A percentile compares a stretch with the other conserved stretches of the same genome.
These are phyloP conservation scores for Cutaneotrichosporon sp. DNA, from an alignment of 1,284 basidiomycete species.

Conservation along the genomic window DNA sequence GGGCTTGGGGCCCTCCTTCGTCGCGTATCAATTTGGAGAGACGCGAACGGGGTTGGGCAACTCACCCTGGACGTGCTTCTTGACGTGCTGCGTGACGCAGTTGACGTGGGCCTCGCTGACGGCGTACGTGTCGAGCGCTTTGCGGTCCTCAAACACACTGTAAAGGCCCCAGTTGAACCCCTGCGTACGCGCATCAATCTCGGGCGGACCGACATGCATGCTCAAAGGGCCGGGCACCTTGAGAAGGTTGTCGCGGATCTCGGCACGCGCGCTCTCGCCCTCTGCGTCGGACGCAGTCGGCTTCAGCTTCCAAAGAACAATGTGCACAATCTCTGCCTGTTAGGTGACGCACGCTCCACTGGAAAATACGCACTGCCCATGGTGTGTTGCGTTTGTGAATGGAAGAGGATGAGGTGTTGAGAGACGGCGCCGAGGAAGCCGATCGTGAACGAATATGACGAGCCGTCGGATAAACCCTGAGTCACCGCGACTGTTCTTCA, in stretches of 20 bases:
- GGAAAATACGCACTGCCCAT: slow-evolving; percentile 17
- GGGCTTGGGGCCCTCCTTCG: too few species aligned
- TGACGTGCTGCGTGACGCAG: slow-evolving; percentile 38
- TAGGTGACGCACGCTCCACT: neutral
- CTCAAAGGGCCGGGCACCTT: slow-evolving; percentile 33
- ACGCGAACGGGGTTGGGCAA: too few species aligned
- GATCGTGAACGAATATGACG: too few species aligned
- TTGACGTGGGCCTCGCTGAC: slow-evolving; percentile 42
- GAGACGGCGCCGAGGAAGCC: neutral
- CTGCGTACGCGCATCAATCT: slow-evolving; percentile 42
- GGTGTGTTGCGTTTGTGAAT: neutral
- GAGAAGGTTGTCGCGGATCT: slow-evolving; percentile 32
- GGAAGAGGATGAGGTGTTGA: neutral
- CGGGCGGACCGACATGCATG: slow-evolving; percentile 38
- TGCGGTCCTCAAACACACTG: slow-evolving; percentile 39
- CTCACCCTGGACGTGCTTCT: slow-evolving; percentile 41
- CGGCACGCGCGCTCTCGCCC: slow-evolving; percentile 24
- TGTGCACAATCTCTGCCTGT: slow-evolving; percentile 42
- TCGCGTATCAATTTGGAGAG: too few species aligned
- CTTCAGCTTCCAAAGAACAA: slow-evolving; percentile 46
- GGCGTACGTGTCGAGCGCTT: slow-evolving; percentile 42
- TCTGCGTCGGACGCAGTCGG: slow-evolving; percentile 26
- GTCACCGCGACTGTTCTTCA: too few species aligned
- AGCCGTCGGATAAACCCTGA: too few species aligned
- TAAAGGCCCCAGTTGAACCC: slow-evolving; percentile 47